Percentiles rank a stretch among this genome's conserved stretches.
These are phyloP conservation scores for Pinus albicaulis DNA, from an alignment of 75 land plant species.

Conservation along the genomic window DNA sequence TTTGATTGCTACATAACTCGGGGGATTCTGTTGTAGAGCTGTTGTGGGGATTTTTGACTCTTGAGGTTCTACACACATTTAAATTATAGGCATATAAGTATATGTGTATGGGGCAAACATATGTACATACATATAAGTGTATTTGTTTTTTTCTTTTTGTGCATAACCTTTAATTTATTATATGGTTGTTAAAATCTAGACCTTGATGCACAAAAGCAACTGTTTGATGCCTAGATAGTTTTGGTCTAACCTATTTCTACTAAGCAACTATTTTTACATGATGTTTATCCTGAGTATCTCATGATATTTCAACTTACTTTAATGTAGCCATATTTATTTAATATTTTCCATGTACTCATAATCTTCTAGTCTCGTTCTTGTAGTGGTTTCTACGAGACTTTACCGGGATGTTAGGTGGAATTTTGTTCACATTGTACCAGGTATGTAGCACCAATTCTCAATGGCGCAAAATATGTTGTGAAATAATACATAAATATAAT, in stretches of 20 bases:
- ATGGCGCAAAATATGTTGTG: neutral
- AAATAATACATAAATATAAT: neutral
- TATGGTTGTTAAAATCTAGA: no score
- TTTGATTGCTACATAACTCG: no score
- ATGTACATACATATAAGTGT: no score
- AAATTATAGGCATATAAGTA: no score
- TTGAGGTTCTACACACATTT: no score
- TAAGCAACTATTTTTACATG: no score
- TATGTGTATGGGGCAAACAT: no score
- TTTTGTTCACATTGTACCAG: slow-evolving; percentile 91
- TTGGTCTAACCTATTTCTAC: neutral
- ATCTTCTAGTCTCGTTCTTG: slow-evolving; percentile 5
- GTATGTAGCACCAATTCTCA: slow-evolving; percentile 21
- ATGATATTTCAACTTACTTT: neutral
- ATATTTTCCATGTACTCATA: slow-evolving; percentile 8
- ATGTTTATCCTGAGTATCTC: neutral
- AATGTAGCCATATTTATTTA: neutral
- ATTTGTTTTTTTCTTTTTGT: no score
- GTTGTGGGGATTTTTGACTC: neutral
- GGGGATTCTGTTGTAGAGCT: neutral
- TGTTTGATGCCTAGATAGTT: neutral
- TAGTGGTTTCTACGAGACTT: slow-evolving; percentile 99
- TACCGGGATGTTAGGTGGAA: slow-evolving; percentile 97
- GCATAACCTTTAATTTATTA: no score
- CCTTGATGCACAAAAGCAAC: no score